These are phyloP conservation scores for Petrea volubilis DNA, from an alignment of 257 asterid genomes.

Conservation along the genomic window DNA sequence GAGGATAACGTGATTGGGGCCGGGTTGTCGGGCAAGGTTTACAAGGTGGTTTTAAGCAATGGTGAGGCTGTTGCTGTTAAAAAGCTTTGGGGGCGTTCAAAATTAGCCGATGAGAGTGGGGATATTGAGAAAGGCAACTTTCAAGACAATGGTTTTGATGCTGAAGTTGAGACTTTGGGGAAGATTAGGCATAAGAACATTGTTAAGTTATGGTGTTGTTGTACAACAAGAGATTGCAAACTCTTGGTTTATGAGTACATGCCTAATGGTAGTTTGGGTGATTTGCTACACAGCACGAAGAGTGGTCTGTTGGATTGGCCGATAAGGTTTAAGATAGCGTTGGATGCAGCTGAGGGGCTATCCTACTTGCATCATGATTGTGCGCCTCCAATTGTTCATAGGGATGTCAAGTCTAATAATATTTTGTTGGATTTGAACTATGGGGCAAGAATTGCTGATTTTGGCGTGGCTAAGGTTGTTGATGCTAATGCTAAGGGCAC, in stretches of 20 bases:
- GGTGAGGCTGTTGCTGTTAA: conserved; percentile 89
- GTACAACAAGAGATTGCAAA: conserved; percentile 72
- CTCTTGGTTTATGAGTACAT: conserved; percentile 93
- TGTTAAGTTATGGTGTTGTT: conserved; percentile 90
- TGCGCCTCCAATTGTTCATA: conserved; percentile 81
- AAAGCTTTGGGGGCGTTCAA: conserved; percentile 72
- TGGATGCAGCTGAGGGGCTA: conserved; percentile 95
- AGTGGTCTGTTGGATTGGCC: conserved; percentile 86
- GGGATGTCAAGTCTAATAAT: conserved; percentile 90
- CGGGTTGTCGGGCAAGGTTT: conserved; percentile 91
- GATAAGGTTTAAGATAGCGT: conserved; percentile 71
- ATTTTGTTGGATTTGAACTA: conserved; percentile 73
- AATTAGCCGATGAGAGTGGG: conserved; percentile 43
- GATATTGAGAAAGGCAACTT: conserved; percentile 68
- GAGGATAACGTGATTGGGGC: conserved; percentile 95
- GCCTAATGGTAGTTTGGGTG: conserved; percentile 95
- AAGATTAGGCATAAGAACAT: conserved; percentile 93
- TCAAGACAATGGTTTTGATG: conserved; percentile 60
- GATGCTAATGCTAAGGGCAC: conserved; percentile 59
- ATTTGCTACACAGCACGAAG: conserved; percentile 82
- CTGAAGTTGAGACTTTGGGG: conserved; percentile 88
- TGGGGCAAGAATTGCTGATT: conserved; percentile 95
- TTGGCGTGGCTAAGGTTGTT: conserved; percentile 90
- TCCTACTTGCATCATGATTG: conserved; percentile 93
- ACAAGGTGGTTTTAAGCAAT: conserved; percentile 84